These are phyloP conservation scores for Plasmopara viticola DNA, from an alignment of 352 stramenopile genomes.

Conservation along the genomic window DNA sequence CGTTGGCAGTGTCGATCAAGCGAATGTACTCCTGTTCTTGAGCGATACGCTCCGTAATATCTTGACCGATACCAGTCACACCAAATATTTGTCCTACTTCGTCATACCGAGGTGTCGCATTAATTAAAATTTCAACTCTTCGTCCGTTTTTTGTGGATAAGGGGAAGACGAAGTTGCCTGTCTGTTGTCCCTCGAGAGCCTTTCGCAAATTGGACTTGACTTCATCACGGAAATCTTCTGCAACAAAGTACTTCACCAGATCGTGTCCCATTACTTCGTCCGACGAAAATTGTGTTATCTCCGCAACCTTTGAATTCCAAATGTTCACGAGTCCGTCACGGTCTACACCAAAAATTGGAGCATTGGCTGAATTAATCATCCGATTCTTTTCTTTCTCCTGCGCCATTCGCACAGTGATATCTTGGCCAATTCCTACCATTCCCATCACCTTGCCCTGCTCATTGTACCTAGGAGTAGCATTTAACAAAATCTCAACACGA, in stretches of 20 bases:
- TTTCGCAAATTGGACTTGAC: conserved; percentile 34
- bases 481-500: conserved; percentile 50
- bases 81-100: conserved; percentile 60
- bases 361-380: conserved; percentile 60
- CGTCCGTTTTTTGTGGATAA: conserved; percentile 49
- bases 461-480: conserved; percentile 38
- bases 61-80: conserved; percentile 68
- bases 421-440: too few species aligned
- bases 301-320: conserved; percentile 44
- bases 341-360: conserved; percentile 59
- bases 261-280: conserved; percentile 70
- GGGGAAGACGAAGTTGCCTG: conserved; percentile 61
- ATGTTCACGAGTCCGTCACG: conserved; percentile 45
- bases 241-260: conserved; percentile 74
- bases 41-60: too few species aligned
- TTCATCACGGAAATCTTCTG: conserved; percentile 31
- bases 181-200: conserved; percentile 33
- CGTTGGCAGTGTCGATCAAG: conserved; percentile 31
- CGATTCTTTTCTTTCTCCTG: conserved; percentile 57
- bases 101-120: conserved; percentile 54
- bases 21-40: conserved; percentile 5
- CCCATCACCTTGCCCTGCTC: conserved; percentile 14
- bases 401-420: not conserved
- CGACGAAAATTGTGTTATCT: conserved; percentile 8
- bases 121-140: conserved; percentile 50